phyloP scores from a whole-genome alignment of 2,329 filamentous ascomycete genomes.

The Fusarium goolgardi region DNA sequence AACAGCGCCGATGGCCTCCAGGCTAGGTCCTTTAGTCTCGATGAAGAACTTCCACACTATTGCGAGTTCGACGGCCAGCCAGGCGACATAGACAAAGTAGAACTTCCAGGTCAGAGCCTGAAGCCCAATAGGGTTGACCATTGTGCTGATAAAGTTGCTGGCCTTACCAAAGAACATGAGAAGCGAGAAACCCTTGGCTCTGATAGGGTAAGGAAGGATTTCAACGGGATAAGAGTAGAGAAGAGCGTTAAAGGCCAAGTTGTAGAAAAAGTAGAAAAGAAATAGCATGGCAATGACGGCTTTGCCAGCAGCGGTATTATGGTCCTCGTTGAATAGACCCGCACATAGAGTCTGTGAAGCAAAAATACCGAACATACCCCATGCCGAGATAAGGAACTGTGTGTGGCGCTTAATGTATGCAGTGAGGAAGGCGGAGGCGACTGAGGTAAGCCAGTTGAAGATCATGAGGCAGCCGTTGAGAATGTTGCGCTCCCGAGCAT shows the following conservation, averaged over 20 bases:
- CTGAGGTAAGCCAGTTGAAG: conserved; percentile 39
- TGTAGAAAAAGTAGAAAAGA: conserved; percentile 36
- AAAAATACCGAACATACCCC: conserved; percentile 35
- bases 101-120: conserved; percentile 4
- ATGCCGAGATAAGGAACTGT: conserved; percentile 31
- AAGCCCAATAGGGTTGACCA: conserved; percentile 9
- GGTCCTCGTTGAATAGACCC: conserved; percentile 29
- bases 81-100: background rate
- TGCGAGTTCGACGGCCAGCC: conserved; percentile 8
- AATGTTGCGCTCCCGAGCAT: conserved; percentile 24
- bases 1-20: background rate
- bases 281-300: conserved; percentile 28
- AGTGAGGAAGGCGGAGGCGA: conserved; percentile 24
- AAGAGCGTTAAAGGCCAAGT: conserved; percentile 36
- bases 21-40: conserved; percentile 3
- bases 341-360: conserved; percentile 30
- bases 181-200: conserved; percentile 32
- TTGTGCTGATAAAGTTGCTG: conserved; percentile 10
- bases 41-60: conserved; percentile 4
- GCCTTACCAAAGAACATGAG: conserved; percentile 32
- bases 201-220: conserved; percentile 25
- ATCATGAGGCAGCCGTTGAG: conserved; percentile 39
- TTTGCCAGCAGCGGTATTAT: conserved; percentile 8
- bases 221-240: conserved; percentile 36
- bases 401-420: conserved; percentile 34